Conservation (phyloP, 495 filamentous ascomycete genomes). For the Penicillium dipodomyicola region DNA sequence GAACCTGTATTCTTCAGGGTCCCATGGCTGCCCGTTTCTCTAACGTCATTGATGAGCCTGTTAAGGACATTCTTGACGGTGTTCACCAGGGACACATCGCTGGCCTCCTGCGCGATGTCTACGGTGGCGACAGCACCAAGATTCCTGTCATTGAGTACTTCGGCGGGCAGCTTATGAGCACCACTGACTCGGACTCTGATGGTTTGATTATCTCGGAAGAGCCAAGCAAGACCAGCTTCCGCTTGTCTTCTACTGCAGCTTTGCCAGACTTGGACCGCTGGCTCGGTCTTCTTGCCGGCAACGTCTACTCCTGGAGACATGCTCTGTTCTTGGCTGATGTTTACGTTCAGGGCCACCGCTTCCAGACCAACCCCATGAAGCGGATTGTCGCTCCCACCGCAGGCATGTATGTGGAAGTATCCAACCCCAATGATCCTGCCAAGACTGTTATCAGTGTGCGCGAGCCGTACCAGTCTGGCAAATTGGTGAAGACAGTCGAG, state of each 20-base stretch:
- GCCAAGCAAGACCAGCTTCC: constrained; percentile 71
- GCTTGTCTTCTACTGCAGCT: constrained; percentile 65
- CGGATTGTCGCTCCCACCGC: constrained; percentile 80
- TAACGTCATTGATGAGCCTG: constrained; percentile 81
- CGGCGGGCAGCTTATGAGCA: constrained; percentile 68
- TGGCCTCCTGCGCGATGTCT: constrained; percentile 73
- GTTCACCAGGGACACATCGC: constrained; percentile 86
- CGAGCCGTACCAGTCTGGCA: constrained; percentile 60
- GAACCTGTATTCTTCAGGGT: constrained; percentile 93
- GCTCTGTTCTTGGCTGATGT: constrained; percentile 97
- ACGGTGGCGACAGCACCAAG: constrained; percentile 64
- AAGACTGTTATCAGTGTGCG: constrained; percentile 80
- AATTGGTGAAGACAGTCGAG: constrained; percentile 80
- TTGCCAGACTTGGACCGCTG: constrained; percentile 79
- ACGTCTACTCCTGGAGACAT: constrained; percentile 82
- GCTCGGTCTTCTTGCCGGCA: constrained; percentile 86
- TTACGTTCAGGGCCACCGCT: constrained; percentile 91
- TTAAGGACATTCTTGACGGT: constrained; percentile 87
- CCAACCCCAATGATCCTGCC: constrained; percentile 69
- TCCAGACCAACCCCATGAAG: constrained; percentile 93
- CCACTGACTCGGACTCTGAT: constrained; percentile 66
- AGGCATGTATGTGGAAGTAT: constrained; percentile 85
- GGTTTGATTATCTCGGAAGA: constrained; percentile 77
- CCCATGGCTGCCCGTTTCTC: constrained; percentile 93
- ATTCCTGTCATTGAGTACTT: constrained; percentile 94